phyloP scores from a whole-genome alignment of 2,329 filamentous ascomycete genomes.

The Colletotrichum sp. region DNA sequence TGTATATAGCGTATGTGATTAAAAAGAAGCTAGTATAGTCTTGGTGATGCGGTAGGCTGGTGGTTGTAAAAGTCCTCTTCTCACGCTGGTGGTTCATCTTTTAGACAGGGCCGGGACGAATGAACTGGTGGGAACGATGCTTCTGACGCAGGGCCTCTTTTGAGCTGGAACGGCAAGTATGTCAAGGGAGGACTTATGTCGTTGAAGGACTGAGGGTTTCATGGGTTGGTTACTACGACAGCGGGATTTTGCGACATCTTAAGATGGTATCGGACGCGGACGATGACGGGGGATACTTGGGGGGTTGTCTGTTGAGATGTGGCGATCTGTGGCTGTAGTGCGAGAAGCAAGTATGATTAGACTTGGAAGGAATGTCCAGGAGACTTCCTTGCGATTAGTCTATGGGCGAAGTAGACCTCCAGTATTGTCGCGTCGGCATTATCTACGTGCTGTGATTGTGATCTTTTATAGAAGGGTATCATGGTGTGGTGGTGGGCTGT shows the following conservation, averaged over 20 bases:
- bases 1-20: too few species aligned
- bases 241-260: not conserved
- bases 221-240: fast-evolving
- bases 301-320: not conserved
- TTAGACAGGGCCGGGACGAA: too few species aligned
- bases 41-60: not conserved
- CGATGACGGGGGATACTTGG: not conserved
- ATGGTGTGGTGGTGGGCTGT: not conserved
- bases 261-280: not conserved
- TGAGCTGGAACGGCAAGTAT: too few species aligned
- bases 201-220: fast-evolving
- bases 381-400: not conserved
- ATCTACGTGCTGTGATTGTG: not conserved
- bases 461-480: not conserved
- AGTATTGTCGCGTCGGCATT: not conserved
- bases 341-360: not conserved
- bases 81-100: too few species aligned
- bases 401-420: too few species aligned
- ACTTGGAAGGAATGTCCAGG: not conserved
- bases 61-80: not conserved
- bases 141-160: too few species aligned
- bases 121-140: fast-evolving
- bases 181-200: too few species aligned
- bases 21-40: not conserved
- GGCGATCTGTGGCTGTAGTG: not conserved